phyloP scores from a whole-genome alignment of 1,284 basidiomycete genomes.

The Mixia osmundae region DNA sequence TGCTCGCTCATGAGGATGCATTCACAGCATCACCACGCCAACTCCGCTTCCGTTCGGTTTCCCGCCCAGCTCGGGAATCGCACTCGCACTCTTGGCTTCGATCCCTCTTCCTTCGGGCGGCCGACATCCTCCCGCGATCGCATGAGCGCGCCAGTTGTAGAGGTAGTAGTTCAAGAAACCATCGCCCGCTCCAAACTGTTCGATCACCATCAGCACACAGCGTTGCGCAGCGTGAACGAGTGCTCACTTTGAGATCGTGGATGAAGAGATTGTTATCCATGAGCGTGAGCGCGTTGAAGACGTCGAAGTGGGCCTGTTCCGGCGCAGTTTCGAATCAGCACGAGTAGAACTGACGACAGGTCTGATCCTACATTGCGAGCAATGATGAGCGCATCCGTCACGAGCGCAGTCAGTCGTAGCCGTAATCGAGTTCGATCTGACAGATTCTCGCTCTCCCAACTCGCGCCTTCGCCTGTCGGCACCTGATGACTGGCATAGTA shows the following conservation, averaged over 20 bases:
- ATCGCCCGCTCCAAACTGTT: constrained; percentile 14
- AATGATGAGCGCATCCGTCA: constrained; percentile 23
- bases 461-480: constrained; percentile 10
- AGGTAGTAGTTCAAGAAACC: constrained; percentile 13
- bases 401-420: constrained; percentile 42
- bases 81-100: background rate
- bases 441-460: constrained; percentile 26
- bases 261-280: constrained; percentile 81
- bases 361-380: constrained; percentile 12
- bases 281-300: constrained; percentile 80
- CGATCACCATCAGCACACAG: background rate
- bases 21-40: constrained; percentile 1
- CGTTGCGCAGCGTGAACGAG: background rate
- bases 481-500: constrained; percentile 44
- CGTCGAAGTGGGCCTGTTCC: constrained; percentile 56
- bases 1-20: background rate
- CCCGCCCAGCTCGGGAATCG: background rate
- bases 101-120: background rate
- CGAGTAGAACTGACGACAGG: background rate
- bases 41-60: background rate
- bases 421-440: constrained; percentile 41
- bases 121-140: background rate
- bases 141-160: constrained; percentile 1
- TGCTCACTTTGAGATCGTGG: constrained; percentile 32
- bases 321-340: background rate